These are phyloP conservation scores for Verticillium klebahnii DNA, from an alignment of 2,329 filamentous ascomycete genomes.

Conservation along the genomic window DNA sequence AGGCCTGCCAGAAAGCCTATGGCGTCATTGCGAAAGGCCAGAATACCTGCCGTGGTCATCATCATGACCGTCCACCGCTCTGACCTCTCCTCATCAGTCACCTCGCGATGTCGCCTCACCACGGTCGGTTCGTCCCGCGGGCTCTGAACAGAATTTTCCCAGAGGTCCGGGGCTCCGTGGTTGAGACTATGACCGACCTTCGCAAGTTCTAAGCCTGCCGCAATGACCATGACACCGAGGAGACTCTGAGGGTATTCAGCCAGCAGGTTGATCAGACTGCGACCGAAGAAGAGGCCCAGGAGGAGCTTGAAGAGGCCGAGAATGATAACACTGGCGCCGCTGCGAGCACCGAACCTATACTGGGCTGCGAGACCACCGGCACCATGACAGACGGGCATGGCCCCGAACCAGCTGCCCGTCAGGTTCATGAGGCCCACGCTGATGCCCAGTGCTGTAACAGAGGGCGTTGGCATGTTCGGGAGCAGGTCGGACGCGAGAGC, in stretches of 20 bases:
- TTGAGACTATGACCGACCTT: conserved; percentile 83
- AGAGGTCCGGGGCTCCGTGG: conserved; percentile 57
- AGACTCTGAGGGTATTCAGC: conserved; percentile 69
- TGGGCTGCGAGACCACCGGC: conserved; percentile 88
- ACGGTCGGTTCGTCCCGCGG: conserved; percentile 18
- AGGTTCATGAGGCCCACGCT: conserved; percentile 85
- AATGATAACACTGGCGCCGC: conserved; percentile 76
- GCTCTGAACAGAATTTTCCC: conserved; percentile 44
- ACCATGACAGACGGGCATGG: conserved; percentile 94
- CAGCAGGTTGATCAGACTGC: conserved; percentile 67
- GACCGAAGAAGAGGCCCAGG: conserved; percentile 71
- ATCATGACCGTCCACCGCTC: conserved; percentile 88
- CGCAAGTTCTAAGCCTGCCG: conserved; percentile 81
- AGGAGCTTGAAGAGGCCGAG: conserved; percentile 72
- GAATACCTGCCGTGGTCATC: conserved; percentile 73
- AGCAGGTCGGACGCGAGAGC: conserved; percentile 75
- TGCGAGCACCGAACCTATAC: conserved; percentile 85
- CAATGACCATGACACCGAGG: conserved; percentile 84
- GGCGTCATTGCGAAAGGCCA: conserved; percentile 87
- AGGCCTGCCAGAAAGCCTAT: conserved; percentile 82
- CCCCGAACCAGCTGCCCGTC: conserved; percentile 82
- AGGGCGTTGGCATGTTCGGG: conserved; percentile 61
- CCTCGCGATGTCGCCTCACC: conserved; percentile 40
- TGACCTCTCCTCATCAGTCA: conserved; percentile 63
- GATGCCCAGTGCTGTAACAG: conserved; percentile 71